Evolutionary conservation across 129 eudicot species (phyloP).

Genomic region (Chrysanthemum makinoi): DNA sequence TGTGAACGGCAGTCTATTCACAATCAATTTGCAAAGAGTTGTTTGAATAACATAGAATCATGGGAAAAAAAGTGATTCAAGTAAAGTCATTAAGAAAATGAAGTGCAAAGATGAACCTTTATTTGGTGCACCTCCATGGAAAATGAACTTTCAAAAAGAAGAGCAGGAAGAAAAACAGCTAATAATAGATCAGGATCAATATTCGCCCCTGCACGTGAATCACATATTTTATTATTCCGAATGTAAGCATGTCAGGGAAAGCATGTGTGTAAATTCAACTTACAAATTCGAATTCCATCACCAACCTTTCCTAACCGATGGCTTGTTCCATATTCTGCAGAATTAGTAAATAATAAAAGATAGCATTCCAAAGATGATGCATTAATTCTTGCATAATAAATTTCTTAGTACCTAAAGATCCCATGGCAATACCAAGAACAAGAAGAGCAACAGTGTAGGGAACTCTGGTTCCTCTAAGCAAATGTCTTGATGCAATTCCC

Average conservation of each 20-base stretch:
- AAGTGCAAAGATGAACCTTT: constrained; percentile 44
- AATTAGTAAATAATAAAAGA: no score
- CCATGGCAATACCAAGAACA: constrained; percentile 76
- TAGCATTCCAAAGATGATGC: background rate
- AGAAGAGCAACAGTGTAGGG: constrained; percentile 94
- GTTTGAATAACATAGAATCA: no score
- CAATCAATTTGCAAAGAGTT: no score
- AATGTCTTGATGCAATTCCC: constrained; percentile 78
- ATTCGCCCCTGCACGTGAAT: constrained; percentile 67
- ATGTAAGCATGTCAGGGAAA: background rate
- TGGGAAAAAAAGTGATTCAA: no score
- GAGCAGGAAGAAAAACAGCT: constrained; percentile 95
- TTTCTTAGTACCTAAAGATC: constrained; percentile 61
- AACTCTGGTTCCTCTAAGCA: constrained; percentile 82
- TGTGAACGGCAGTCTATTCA: no score
- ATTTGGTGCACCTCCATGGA: constrained; percentile 97
- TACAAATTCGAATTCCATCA: constrained; percentile 83
- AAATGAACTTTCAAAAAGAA: constrained; percentile 93
- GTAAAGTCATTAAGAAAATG: no score
- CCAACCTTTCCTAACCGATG: constrained; percentile 80
- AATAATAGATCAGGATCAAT: constrained; percentile 90
- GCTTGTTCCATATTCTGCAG: constrained; percentile 82
- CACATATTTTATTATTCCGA: background rate
- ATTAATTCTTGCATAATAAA: background rate
- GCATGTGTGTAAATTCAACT: constrained; percentile 32